Percentiles rank a stretch among this genome's conserved stretches.
Conservation (phyloP, 805 yeast species). For the Yamadazyma paraphyllophila region DNA sequence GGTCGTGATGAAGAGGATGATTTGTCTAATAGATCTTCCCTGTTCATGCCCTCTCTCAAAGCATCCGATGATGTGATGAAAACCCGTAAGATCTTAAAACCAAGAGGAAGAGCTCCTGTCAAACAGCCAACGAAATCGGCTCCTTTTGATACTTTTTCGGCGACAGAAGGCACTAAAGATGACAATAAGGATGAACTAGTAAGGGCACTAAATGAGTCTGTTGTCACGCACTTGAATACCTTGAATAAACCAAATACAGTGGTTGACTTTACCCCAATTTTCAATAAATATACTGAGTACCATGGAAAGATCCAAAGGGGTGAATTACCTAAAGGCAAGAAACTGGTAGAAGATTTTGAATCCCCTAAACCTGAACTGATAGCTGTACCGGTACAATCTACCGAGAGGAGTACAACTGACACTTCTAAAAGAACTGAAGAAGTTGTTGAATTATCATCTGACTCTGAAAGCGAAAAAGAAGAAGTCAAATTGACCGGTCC, state of each 20-base stretch:
- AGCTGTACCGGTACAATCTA: no score
- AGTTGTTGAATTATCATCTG: constrained; percentile 11
- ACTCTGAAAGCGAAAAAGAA: constrained; percentile 21
- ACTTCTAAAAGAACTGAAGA: background rate
- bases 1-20: constrained; percentile 14
- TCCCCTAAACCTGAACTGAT: background rate
- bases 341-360: background rate
- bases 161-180: constrained; percentile 12
- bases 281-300: constrained; percentile 59
- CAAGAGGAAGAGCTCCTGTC: constrained; percentile 33
- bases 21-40: constrained; percentile 18
- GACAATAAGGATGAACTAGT: constrained; percentile 47
- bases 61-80: constrained; percentile 68
- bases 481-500: constrained; percentile 37
- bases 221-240: constrained; percentile 47
- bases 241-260: constrained; percentile 44
- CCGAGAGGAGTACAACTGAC: background rate
- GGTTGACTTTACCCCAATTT: constrained; percentile 54
- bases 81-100: constrained; percentile 65
- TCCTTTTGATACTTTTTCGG: background rate
- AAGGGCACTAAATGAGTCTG: constrained; percentile 64
- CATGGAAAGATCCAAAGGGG: constrained; percentile 24
- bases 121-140: constrained; percentile 1
- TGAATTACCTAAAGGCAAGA: background rate
- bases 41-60: constrained; percentile 20